phyloP scores from a whole-genome alignment of 768 basidiomycete genomes.

The Leccinum aurantiacum region DNA sequence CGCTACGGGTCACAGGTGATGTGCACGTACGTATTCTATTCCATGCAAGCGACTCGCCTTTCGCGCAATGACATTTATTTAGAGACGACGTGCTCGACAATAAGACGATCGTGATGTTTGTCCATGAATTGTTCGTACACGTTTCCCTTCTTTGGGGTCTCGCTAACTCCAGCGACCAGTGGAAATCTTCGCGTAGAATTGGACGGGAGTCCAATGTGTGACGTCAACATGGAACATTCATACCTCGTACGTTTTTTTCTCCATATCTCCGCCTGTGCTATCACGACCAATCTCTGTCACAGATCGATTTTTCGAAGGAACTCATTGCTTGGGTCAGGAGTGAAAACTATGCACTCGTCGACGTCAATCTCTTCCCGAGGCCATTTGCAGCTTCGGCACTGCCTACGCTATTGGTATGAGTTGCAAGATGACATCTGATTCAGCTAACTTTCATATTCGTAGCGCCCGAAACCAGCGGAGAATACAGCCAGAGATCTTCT shows the following conservation, averaged over 20 bases:
- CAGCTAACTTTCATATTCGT: background rate
- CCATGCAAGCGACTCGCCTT: background rate
- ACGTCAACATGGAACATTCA: conserved; percentile 77
- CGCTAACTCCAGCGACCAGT: conserved; percentile 39
- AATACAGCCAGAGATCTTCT: conserved; percentile 59
- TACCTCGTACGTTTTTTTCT: conserved; percentile 60
- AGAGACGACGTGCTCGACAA: conserved; percentile 80
- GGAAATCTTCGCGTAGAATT: conserved; percentile 87
- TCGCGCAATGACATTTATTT: conserved; percentile 4
- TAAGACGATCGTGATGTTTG: conserved; percentile 77
- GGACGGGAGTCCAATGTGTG: conserved; percentile 67
- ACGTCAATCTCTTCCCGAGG: conserved; percentile 81
- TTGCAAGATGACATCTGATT: background rate
- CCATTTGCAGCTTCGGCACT: conserved; percentile 38
- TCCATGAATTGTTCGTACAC: conserved; percentile 87
- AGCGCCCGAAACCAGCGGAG: conserved; percentile 44
- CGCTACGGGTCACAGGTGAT: conserved; percentile 82
- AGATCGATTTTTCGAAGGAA: conserved; percentile 86
- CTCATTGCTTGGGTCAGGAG: conserved; percentile 74
- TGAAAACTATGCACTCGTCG: conserved; percentile 72
- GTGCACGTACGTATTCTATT: conserved; percentile 73
- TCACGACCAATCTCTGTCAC: conserved; percentile 6
- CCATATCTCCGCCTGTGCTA: background rate
- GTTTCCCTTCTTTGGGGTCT: background rate
- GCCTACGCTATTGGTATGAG: conserved; percentile 34